A percentile compares a stretch with the other conserved stretches of the same genome.
Evolutionary conservation across 305 asterid genomes (phyloP).

Genomic region (Fraxinus angustifolia): DNA sequence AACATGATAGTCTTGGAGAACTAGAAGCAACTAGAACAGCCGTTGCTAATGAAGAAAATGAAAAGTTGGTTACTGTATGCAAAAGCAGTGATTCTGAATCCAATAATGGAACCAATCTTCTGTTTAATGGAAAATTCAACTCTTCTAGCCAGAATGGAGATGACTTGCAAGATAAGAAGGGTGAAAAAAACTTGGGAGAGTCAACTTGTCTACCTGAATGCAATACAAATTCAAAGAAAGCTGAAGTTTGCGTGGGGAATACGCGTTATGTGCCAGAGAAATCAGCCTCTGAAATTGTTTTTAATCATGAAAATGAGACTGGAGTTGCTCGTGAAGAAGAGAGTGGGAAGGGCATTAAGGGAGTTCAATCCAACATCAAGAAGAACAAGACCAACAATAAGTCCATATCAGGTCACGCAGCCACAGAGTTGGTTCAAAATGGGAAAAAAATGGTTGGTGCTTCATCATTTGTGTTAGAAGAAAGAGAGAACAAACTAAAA

Average conservation of each 20-base stretch:
- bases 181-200: slow-evolving; percentile 14
- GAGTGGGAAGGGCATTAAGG: slow-evolving; percentile 28
- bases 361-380: slow-evolving; percentile 34
- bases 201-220: slow-evolving; percentile 28
- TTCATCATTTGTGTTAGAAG: slow-evolving; percentile 37
- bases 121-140: slow-evolving; percentile 31
- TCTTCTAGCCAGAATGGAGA: slow-evolving; percentile 31
- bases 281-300: slow-evolving; percentile 26
- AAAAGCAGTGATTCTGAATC: slow-evolving; percentile 26
- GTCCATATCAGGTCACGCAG: slow-evolving; percentile 29
- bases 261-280: slow-evolving; percentile 20
- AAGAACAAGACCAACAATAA: slow-evolving; percentile 33
- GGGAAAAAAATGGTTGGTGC: slow-evolving; percentile 44
- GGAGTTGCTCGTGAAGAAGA: slow-evolving; percentile 29
- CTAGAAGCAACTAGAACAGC: slow-evolving; percentile 29
- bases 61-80: slow-evolving; percentile 28
- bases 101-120: slow-evolving; percentile 28
- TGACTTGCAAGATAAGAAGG: slow-evolving; percentile 30
- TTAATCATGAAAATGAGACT: slow-evolving; percentile 33
- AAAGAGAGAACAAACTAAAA: slow-evolving; percentile 25
- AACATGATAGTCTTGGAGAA: slow-evolving; percentile 28
- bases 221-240: slow-evolving; percentile 28
- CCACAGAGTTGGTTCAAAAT: slow-evolving; percentile 36
- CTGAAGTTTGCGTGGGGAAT: slow-evolving; percentile 29
- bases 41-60: slow-evolving; percentile 31